phyloP scores from a whole-genome alignment of 129 eudicot species.

The Erigeron canadensis region DNA sequence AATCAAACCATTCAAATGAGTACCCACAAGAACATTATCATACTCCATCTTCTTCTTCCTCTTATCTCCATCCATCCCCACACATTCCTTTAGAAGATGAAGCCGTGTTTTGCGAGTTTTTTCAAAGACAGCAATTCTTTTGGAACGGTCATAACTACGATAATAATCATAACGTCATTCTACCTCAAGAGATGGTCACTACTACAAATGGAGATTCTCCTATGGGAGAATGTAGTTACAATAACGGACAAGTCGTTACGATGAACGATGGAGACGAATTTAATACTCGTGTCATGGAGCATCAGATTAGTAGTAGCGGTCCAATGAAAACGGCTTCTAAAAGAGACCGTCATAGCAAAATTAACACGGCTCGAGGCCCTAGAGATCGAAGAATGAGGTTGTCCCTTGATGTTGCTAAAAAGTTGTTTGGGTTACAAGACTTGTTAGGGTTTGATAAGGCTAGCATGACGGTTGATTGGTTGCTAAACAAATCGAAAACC shows the following conservation, averaged over 20 bases:
- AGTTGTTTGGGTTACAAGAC: conserved; percentile 73
- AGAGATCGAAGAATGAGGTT: conserved; percentile 90
- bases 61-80: conserved; percentile 41
- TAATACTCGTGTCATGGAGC: conserved; percentile 21
- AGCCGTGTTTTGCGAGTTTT: conserved; percentile 32
- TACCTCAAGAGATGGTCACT: conserved; percentile 25
- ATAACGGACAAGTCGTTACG: conserved; percentile 21
- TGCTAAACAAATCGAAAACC: conserved; percentile 41
- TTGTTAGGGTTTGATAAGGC: conserved; percentile 74
- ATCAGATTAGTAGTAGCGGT: conserved; percentile 20
- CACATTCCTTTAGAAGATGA: conserved; percentile 44
- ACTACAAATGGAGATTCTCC: conserved; percentile 25
- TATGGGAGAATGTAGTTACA: conserved; percentile 16
- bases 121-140: conserved; percentile 27
- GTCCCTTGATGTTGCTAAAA: conserved; percentile 70
- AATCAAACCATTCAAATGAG: conserved; percentile 7
- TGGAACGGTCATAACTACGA: conserved; percentile 21
- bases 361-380: conserved; percentile 73
- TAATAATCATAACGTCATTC: conserved; percentile 3
- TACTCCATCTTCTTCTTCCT: conserved; percentile 23
- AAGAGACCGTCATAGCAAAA: conserved; percentile 84
- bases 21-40: conserved; percentile 19
- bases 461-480: conserved; percentile 82
- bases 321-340: conserved; percentile 36
- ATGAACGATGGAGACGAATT: conserved; percentile 1